Percentiles rank a stretch among this genome's conserved stretches.
These are phyloP conservation scores for Gardenia jasminoides DNA, from an alignment of 257 asterid species.

Conservation along the genomic window DNA sequence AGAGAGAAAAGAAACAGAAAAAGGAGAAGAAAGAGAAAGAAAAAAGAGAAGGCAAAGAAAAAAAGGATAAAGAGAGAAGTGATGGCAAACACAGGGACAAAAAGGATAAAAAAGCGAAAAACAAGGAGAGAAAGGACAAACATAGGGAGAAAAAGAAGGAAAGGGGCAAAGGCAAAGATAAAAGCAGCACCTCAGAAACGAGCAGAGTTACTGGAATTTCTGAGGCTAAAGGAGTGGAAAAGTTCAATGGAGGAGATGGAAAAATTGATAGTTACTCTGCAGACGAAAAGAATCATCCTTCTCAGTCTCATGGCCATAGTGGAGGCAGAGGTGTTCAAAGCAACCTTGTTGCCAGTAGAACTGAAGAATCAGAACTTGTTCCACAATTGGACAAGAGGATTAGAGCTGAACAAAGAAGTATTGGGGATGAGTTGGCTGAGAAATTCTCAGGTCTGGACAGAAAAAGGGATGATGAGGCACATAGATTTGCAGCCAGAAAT, in stretches of 20 bases:
- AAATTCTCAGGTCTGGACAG: constrained; percentile 28
- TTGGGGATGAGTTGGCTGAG: constrained; percentile 39
- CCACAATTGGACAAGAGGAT: constrained; percentile 63
- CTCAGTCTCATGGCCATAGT: constrained; percentile 42
- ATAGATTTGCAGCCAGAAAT: constrained; percentile 28
- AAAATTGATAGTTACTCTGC: constrained; percentile 24
- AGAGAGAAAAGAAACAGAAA: constrained; percentile 60
- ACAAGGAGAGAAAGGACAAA: constrained; percentile 58
- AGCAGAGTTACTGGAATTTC: constrained; percentile 42
- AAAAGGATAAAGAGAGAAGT: constrained; percentile 57
- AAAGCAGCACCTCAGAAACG: constrained; percentile 61
- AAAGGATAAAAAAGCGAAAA: constrained; percentile 64
- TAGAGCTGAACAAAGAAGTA: constrained; percentile 40
- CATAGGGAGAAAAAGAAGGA: constrained; percentile 53
- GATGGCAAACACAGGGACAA: constrained; percentile 57
- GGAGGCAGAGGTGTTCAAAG: constrained; percentile 38
- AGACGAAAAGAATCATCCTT: constrained; percentile 32
- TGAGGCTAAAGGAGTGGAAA: constrained; percentile 36
- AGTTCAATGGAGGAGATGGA: constrained; percentile 34
- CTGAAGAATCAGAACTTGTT: constrained; percentile 50
- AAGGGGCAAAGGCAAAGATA: constrained; percentile 45
- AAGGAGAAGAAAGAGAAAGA: constrained; percentile 70
- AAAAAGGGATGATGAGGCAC: constrained; percentile 31
- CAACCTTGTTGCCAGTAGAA: constrained; percentile 27
- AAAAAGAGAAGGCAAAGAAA: constrained; percentile 58